phyloP scores from a whole-genome alignment of 495 filamentous ascomycete species.

The Tetracladium setigerum region DNA sequence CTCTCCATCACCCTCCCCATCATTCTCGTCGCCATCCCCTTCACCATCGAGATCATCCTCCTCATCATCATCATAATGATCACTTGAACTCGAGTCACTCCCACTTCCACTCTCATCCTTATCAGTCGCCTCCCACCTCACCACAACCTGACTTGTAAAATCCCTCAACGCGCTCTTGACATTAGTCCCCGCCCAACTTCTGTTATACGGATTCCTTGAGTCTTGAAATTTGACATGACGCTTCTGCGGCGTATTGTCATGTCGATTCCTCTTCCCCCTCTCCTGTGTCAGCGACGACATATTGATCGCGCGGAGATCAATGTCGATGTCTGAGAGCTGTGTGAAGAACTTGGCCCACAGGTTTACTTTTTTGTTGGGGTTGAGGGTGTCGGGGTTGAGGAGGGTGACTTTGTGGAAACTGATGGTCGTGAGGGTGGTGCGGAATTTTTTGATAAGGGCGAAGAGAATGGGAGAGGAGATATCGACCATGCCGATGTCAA shows the following conservation, averaged over 20 bases:
- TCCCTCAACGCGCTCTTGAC: slow-evolving; percentile 11
- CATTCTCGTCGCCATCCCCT: too few relatives aligned
- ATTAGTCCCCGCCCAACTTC: slow-evolving; percentile 9
- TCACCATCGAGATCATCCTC: too few relatives aligned
- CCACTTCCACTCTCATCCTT: background rate
- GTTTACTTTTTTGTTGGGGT: slow-evolving; percentile 7
- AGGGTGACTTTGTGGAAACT: slow-evolving; percentile 26
- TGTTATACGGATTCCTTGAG: background rate
- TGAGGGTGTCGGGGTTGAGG: background rate
- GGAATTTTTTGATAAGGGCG: slow-evolving; percentile 26
- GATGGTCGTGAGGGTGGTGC: slow-evolving; percentile 26
- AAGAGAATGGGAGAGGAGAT: slow-evolving; percentile 18
- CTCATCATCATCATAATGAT: too few relatives aligned
- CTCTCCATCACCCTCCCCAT: too few relatives aligned
- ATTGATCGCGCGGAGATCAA: slow-evolving; percentile 8
- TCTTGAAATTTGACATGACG: background rate
- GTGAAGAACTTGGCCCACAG: slow-evolving; percentile 19
- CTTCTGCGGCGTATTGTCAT: background rate
- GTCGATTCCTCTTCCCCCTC: background rate
- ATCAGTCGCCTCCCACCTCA: background rate
- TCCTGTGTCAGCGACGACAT: slow-evolving; percentile 2
- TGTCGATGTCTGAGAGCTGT: slow-evolving; percentile 8
- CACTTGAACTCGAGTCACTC: slow-evolving; percentile 2
- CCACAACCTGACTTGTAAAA: background rate
- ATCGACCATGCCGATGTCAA: slow-evolving; percentile 31